These are phyloP conservation scores for Aspergillus indologenus DNA, from an alignment of 495 filamentous ascomycete genomes.

Conservation along the genomic window DNA sequence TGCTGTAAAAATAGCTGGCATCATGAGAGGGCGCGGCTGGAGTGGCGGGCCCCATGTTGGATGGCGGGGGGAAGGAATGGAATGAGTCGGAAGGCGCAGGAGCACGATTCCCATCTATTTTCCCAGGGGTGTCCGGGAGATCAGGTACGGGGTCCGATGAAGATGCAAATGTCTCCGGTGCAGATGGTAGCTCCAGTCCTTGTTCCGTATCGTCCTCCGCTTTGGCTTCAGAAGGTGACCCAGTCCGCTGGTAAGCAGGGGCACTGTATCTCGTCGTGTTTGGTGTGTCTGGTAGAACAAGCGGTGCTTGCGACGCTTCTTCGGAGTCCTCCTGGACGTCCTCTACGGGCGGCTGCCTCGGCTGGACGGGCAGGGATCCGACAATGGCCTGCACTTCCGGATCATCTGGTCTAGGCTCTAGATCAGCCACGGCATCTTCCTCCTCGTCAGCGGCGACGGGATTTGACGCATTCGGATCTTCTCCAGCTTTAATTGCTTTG, in stretches of 20 bases:
- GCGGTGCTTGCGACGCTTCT: conserved; percentile 49
- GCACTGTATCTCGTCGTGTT: conserved; percentile 28
- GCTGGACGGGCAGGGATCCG: conserved; percentile 29
- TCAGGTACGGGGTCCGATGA: conserved; percentile 23
- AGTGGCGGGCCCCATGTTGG: conserved; percentile 21
- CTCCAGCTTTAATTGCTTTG: conserved; percentile 85
- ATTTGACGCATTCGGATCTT: conserved; percentile 89
- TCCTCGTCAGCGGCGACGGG: conserved; percentile 55
- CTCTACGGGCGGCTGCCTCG: conserved; percentile 57
- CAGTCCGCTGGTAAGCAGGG: conserved; percentile 24
- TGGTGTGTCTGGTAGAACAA: conserved; percentile 34
- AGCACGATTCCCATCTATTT: conserved; percentile 15
- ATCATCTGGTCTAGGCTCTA: conserved; percentile 15
- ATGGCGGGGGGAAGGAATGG: conserved; percentile 48
- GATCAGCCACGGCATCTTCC: conserved; percentile 17
- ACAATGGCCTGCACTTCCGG: conserved; percentile 52
- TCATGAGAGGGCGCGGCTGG: conserved; percentile 28
- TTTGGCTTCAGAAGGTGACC: conserved; percentile 15
- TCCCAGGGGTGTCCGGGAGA: conserved; percentile 42
- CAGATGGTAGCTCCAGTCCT: conserved; percentile 38
- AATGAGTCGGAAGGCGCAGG: conserved; percentile 30
- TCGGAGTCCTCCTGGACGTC: conserved; percentile 50
- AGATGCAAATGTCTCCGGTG: conserved; percentile 34
- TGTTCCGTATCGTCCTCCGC: conserved; percentile 22
- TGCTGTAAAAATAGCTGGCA: conserved; percentile 33